Evolutionary conservation across 164 flowering plant genomes (phyloP).

Genomic region (Chloranthus sessilifolius): DNA sequence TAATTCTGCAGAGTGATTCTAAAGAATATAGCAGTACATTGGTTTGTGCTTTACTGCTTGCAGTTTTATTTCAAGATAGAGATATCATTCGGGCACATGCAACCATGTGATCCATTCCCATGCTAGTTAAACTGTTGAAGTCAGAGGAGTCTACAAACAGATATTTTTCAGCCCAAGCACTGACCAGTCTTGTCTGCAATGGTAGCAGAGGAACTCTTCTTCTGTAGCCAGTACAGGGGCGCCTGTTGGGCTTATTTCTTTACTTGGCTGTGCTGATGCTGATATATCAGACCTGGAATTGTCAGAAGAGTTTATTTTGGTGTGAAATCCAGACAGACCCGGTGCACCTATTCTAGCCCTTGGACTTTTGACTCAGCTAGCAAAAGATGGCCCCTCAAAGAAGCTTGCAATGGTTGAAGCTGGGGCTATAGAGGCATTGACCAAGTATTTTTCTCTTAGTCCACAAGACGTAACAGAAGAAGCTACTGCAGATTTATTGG

Average conservation of each 20-base stretch:
- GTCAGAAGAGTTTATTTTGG: slow-evolving; percentile 71
- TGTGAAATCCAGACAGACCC: slow-evolving; percentile 88
- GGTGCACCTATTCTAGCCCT: slow-evolving; percentile 94
- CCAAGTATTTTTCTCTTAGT: slow-evolving; percentile 94
- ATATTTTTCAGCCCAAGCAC: slow-evolving; percentile 97
- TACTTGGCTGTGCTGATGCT: slow-evolving; percentile 95
- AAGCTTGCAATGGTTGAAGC: slow-evolving; percentile 91
- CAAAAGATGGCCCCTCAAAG: slow-evolving; percentile 75
- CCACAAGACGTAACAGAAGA: slow-evolving; percentile 96
- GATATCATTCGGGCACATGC: slow-evolving; percentile 81
- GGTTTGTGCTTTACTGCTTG: slow-evolving; percentile 81
- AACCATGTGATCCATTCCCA: slow-evolving; percentile 77
- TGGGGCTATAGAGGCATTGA: slow-evolving; percentile 87
- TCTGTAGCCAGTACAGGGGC: slow-evolving; percentile 97
- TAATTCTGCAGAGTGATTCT: slow-evolving; percentile 54
- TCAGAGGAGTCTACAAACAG: slow-evolving; percentile 82
- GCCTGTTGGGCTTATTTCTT: slow-evolving; percentile 76
- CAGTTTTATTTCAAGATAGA: slow-evolving; percentile 89
- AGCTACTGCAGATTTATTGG: slow-evolving; percentile 90
- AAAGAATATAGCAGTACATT: slow-evolving; percentile 73
- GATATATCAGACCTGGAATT: slow-evolving; percentile 70
- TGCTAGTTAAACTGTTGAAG: slow-evolving; percentile 70
- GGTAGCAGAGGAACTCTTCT: slow-evolving; percentile 97
- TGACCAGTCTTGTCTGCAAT: slow-evolving; percentile 88
- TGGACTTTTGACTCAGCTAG: slow-evolving; percentile 84